Conservation (phyloP, 805 yeast genomes). For the Novakomyces olei region DNA sequence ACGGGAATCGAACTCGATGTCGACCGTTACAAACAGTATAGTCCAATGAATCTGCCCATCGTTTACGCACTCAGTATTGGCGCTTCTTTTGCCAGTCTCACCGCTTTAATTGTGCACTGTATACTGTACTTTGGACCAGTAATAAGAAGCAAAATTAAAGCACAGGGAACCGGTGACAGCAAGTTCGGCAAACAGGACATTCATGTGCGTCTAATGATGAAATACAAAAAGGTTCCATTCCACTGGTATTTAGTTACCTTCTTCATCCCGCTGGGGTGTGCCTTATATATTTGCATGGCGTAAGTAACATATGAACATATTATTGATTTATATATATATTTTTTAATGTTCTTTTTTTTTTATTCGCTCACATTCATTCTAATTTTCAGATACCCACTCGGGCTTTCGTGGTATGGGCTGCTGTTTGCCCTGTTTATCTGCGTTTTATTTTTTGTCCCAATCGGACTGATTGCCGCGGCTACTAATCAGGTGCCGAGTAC, state of each 20-base stretch:
- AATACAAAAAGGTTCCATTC: constrained; percentile 49
- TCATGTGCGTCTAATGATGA: constrained; percentile 21
- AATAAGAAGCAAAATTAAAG: constrained; percentile 16
- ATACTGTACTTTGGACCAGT: constrained; percentile 36
- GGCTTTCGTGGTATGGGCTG: constrained; percentile 25
- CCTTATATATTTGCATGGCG: constrained; percentile 27
- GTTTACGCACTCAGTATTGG: constrained; percentile 38
- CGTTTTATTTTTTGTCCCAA: constrained; percentile 25
- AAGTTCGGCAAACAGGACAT: constrained; percentile 23
- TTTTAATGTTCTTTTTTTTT: too few species aligned
- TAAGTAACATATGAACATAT: too few species aligned
- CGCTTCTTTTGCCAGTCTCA: constrained; percentile 38
- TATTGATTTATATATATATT: too few species aligned
- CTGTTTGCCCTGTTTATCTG: constrained; percentile 20
- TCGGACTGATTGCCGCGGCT: constrained; percentile 26
- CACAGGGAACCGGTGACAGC: background rate
- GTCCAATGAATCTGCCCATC: constrained; percentile 47
- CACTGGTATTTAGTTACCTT: constrained; percentile 39
- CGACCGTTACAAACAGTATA: constrained; percentile 27
- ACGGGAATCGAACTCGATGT: constrained; percentile 20
- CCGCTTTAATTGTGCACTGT: constrained; percentile 38
- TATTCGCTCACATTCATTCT: too few species aligned
- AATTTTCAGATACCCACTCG: too few species aligned
- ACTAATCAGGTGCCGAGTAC: constrained; percentile 17
- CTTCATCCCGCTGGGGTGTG: constrained; percentile 14